Percentiles rank a stretch among this genome's conserved stretches.
These are phyloP conservation scores for Coemansia sp. DNA, from an alignment of 192 early-diverging fungal genomes.

Conservation along the genomic window DNA sequence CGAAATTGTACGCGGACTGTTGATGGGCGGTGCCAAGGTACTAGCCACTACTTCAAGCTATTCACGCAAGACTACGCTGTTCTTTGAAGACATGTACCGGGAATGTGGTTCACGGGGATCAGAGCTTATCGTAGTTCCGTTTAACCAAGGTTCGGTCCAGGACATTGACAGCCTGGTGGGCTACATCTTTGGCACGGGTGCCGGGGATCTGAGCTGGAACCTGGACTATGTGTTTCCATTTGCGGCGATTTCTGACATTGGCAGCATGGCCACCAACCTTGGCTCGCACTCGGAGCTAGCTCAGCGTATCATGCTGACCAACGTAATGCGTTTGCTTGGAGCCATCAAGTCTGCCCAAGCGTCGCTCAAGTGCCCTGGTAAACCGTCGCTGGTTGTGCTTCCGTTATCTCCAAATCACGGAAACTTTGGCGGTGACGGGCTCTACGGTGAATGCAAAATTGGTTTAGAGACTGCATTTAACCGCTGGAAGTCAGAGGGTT, in stretches of 20 bases:
- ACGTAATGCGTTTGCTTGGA: conserved; percentile 82
- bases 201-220: conserved; percentile 78
- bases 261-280: conserved; percentile 76
- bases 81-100: conserved; percentile 88
- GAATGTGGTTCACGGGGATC: conserved; percentile 79
- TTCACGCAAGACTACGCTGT: conserved; percentile 73
- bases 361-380: conserved; percentile 61
- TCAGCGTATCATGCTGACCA: conserved; percentile 91
- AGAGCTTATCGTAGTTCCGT: conserved; percentile 85
- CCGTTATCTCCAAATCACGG: conserved; percentile 95
- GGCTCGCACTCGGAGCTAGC: conserved; percentile 86
- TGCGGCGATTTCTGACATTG: conserved; percentile 84
- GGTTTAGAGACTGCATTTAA: conserved; percentile 85
- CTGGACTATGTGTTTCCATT: conserved; percentile 92
- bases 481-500: conserved; percentile 85
- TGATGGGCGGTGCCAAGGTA: conserved; percentile 89
- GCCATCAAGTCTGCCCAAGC: conserved; percentile 82
- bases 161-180: conserved; percentile 78
- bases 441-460: conserved; percentile 92
- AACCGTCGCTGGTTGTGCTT: conserved; percentile 80
- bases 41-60: conserved; percentile 90
- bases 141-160: conserved; percentile 86
- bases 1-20: conserved; percentile 79
- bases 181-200: conserved; percentile 77
- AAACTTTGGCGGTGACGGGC: conserved; percentile 85